These are phyloP conservation scores for Populus euphratica DNA, from an alignment of 345 rosid genomes.

Conservation along the genomic window DNA sequence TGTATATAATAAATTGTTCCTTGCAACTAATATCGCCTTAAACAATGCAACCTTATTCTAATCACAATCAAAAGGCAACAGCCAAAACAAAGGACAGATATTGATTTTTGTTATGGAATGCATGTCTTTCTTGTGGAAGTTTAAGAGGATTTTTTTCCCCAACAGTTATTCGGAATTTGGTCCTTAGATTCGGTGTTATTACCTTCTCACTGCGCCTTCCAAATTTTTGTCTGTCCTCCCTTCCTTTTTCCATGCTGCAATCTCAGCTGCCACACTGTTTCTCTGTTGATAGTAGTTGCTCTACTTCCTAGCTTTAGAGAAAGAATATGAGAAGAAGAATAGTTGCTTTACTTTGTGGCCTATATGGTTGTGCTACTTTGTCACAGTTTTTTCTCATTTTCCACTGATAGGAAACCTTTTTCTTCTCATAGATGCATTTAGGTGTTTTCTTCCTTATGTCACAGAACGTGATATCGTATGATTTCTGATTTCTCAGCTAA, in stretches of 20 bases:
- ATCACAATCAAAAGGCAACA: background rate
- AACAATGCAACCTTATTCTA: background rate
- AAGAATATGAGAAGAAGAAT: background rate
- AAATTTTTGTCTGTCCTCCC: background rate
- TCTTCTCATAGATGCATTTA: background rate
- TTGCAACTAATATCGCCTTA: background rate
- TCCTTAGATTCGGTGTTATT: background rate
- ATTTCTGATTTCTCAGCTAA: background rate
- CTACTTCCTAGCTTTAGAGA: background rate
- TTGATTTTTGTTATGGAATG: background rate
- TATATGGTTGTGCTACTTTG: background rate
- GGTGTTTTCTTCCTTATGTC: background rate
- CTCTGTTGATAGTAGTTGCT: background rate
- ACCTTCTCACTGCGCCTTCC: background rate
- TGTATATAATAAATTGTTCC: background rate
- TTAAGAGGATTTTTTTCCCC: background rate
- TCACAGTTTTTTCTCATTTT: background rate
- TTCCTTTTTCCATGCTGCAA: background rate
- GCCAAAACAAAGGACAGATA: background rate
- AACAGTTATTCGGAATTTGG: background rate
- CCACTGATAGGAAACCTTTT: background rate
- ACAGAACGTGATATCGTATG: background rate
- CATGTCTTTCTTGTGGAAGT: background rate
- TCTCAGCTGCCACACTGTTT: too few relatives aligned
- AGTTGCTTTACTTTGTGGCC: background rate